Base-by-base conservation (phyloP, 192 early-diverging fungal genomes). In the Rhizophagus prolifer region DNA sequence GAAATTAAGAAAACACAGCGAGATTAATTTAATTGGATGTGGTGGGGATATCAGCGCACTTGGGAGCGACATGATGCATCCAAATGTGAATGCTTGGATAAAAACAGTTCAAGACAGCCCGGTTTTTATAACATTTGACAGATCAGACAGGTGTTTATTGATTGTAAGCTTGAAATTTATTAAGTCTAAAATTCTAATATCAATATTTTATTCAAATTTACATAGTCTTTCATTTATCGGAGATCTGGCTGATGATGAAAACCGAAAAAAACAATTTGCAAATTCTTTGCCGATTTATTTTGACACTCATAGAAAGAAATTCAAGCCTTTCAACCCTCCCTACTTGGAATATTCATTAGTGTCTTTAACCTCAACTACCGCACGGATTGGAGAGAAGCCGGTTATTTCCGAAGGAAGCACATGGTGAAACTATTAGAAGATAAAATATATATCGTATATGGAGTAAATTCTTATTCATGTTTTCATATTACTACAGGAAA, bases 61-160 rank as follows among this genome's bases (percentile, higher is more conserved):
- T 41, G 36, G 65, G n/a, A 41, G 44, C n/a, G 65, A 67, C 31
- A 38, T 67, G 31, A 34, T 36, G 34, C 34, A 36, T 5, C 34
- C 2, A 36, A 36, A 36, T 36, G 34, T 36, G 34, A 36, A 36
- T 34, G 65, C 65, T 38, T 67, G 65, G 65, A 31, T n/a, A 21
- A 31, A 2, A 14, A 67, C 65, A 21, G 65, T 67, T 67, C 38
- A 21, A 23, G 25, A 41, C n/a, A 41, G 34, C 30, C 65, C 65
- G 9, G 36, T 36, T 67, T 67, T 67, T 67, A 41, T 67, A 41
- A 21, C 65, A 67, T 67, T 67, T 67, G 65, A 67, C 34, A 67
- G n/a, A 38, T 41, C 65, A 36, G 30, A 67, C 65, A 67, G 65
- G 65, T 67, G 34, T 38, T 38, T 67, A 19, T 25, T 62, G 13